Percentiles rank a stretch among this genome's conserved stretches.
Evolutionary conservation across 1,284 basidiomycete genomes (phyloP).

Genomic region (Omphalotus olearius): DNA sequence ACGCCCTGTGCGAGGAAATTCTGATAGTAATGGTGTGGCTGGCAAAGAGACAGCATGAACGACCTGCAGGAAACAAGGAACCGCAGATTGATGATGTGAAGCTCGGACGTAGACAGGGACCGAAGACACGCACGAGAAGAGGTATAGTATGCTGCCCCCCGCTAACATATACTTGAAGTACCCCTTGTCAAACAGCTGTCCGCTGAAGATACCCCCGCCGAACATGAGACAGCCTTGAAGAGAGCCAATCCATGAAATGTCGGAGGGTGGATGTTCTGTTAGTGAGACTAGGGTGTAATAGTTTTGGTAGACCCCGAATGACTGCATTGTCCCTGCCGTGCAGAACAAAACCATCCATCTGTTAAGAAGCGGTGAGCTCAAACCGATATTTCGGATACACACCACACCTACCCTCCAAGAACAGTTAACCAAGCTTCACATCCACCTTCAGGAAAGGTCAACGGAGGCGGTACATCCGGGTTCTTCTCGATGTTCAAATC

Average conservation of each 20-base stretch:
- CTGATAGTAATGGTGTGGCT: conserved; percentile 24
- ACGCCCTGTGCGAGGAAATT: conserved; percentile 29
- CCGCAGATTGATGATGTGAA: not conserved
- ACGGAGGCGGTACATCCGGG: not conserved
- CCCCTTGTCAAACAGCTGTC: conserved; percentile 26
- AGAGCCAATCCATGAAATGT: conserved; percentile 30
- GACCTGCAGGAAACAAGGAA: conserved; percentile 6
- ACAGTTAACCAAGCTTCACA: conserved; percentile 22
- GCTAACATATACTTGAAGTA: conserved; percentile 18
- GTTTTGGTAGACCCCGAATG: conserved; percentile 33
- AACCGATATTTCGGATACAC: not conserved
- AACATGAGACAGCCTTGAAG: conserved; percentile 27
- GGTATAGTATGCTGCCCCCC: conserved; percentile 16
- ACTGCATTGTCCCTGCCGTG: conserved; percentile 20
- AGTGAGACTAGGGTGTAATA: conserved; percentile 23
- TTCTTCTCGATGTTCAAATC: not conserved
- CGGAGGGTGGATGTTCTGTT: conserved; percentile 16
- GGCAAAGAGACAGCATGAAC: conserved; percentile 22
- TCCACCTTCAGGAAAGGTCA: conserved; percentile 21
- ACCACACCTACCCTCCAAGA: conserved; percentile 17
- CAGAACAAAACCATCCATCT: conserved; percentile 15
- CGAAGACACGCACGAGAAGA: conserved; percentile 14
- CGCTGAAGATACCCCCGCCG: conserved; percentile 23
- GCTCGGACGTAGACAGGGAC: not conserved
- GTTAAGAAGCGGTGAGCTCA: not conserved